These are phyloP conservation scores for Fusarium caatingaense DNA, from an alignment of 2,329 filamentous ascomycete genomes.

Conservation along the genomic window DNA sequence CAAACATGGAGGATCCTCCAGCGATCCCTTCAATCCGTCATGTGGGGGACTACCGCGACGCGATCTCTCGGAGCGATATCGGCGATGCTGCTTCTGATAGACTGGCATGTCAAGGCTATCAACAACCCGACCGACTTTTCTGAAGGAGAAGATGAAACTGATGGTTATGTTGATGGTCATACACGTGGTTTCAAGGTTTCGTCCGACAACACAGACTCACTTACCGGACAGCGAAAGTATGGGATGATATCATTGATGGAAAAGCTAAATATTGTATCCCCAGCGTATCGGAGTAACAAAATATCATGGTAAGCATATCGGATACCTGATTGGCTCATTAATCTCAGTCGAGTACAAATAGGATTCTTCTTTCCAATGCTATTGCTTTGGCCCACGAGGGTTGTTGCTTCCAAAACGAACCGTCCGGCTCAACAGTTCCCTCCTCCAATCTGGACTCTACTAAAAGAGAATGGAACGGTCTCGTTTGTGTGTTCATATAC, in stretches of 20 bases:
- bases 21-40: constrained; percentile 20
- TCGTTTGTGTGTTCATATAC: constrained; percentile 33
- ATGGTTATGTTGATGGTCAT: no score
- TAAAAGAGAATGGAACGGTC: constrained; percentile 25
- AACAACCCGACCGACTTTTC: constrained; percentile 33
- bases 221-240: constrained; percentile 19
- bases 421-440: not conserved
- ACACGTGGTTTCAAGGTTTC: not conserved
- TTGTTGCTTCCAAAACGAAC: constrained; percentile 27
- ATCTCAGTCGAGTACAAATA: not conserved
- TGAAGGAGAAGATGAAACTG: constrained; percentile 29
- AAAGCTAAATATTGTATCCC: constrained; percentile 30
- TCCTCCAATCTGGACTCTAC: not conserved
- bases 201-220: not conserved
- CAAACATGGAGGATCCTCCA: constrained; percentile 27
- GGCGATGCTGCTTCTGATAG: constrained; percentile 24
- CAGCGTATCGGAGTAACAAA: constrained; percentile 34
- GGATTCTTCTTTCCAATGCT: constrained; percentile 34
- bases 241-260: constrained; percentile 35
- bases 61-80: constrained; percentile 26
- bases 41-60: constrained; percentile 28
- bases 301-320: constrained; percentile 27
- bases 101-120: constrained; percentile 35
- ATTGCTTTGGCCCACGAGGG: constrained; percentile 30
- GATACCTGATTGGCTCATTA: no score